phyloP scores from a whole-genome alignment of 2,329 filamentous ascomycete genomes.

The Cadophora luteo-olivacea region DNA sequence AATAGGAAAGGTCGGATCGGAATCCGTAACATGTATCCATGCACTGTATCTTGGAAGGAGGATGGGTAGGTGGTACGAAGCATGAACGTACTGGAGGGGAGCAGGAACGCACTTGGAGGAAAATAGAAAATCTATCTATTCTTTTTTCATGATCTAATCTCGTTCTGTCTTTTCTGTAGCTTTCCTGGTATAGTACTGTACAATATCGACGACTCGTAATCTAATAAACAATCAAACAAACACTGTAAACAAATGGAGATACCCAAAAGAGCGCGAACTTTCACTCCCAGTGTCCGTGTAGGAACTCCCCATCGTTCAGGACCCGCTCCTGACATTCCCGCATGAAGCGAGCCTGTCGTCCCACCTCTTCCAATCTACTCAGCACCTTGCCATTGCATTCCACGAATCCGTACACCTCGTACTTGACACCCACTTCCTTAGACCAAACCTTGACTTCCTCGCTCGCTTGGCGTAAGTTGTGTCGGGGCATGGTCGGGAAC shows the following conservation, averaged over 20 bases:
- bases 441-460: conserved; percentile 67
- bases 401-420: conserved; percentile 65
- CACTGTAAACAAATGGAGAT: neutral
- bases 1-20: neutral
- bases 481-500: conserved; percentile 71
- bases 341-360: conserved; percentile 65
- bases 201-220: neutral
- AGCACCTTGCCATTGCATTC: conserved; percentile 67
- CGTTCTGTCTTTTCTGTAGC: neutral
- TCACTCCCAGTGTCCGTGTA: conserved; percentile 24
- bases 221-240: neutral
- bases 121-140: neutral
- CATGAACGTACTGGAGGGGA: no score
- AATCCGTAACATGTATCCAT: neutral
- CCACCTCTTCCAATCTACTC: conserved; percentile 61
- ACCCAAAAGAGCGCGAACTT: neutral
- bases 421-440: conserved; percentile 67
- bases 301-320: conserved; percentile 47
- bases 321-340: conserved; percentile 61
- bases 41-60: neutral
- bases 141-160: neutral
- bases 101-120: neutral
- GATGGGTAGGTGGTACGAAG: neutral
- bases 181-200: conserved; percentile 15
- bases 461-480: conserved; percentile 69